Conservation (phyloP, 345 rosid genomes). For the Salix arbutifolia region DNA sequence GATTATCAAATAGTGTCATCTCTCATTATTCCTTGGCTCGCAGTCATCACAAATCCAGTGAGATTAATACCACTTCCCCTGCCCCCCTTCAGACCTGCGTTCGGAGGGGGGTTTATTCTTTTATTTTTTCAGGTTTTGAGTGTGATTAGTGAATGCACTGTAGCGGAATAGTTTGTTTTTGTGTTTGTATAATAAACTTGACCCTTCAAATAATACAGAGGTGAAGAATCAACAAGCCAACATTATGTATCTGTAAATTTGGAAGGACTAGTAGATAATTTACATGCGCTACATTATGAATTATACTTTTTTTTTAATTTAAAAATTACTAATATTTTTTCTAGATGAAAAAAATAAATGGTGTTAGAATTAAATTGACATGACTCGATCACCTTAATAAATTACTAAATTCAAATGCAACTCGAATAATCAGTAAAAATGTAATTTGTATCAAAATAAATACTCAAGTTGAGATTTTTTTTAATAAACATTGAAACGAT, state of each 20-base stretch:
- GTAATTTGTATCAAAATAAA: too few species aligned
- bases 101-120: not conserved
- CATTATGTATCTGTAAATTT: not conserved
- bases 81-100: not conserved
- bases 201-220: not conserved
- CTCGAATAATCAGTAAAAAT: too few species aligned
- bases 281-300: too few species aligned
- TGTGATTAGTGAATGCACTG: constrained; percentile 15
- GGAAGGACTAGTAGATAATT: not conserved
- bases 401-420: too few species aligned
- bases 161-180: not conserved
- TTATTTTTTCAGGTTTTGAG: not conserved
- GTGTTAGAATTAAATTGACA: too few species aligned
- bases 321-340: too few species aligned
- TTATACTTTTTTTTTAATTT: too few species aligned
- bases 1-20: not conserved
- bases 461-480: too few species aligned
- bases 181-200: constrained; percentile 2
- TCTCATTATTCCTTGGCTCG: not conserved
- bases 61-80: not conserved
- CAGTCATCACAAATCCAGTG: not conserved
- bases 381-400: too few species aligned
- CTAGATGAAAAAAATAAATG: too few species aligned
- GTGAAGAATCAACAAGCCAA: not conserved
- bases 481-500: too few species aligned